Conservation (phyloP, 169 alveolate genomes). For the Cryptosporidium bovis region DNA sequence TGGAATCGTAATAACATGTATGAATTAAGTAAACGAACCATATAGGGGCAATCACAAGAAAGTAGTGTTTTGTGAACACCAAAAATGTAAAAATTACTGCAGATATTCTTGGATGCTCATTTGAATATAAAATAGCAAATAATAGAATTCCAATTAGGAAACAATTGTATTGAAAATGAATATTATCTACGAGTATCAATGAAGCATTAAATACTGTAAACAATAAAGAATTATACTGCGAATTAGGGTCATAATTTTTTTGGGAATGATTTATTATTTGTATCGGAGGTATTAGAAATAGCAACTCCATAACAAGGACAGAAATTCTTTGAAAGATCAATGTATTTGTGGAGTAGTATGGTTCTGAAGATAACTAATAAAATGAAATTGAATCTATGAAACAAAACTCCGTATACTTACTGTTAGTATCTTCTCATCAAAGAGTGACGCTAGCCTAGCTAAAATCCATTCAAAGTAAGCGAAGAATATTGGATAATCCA, state of each 20-base stretch:
- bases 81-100: constrained; percentile 33
- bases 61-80: constrained; percentile 76
- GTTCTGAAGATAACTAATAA: constrained; percentile 45
- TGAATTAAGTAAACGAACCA: constrained; percentile 78
- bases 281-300: constrained; percentile 69
- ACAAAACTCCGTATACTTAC: constrained; percentile 46
- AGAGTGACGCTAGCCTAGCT: constrained; percentile 78
- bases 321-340: constrained; percentile 81
- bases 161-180: constrained; percentile 82
- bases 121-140: constrained; percentile 54
- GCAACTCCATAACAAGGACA: constrained; percentile 81
- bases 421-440: constrained; percentile 80
- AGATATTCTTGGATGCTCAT: constrained; percentile 27
- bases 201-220: constrained; percentile 80
- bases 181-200: constrained; percentile 85
- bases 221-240: constrained; percentile 14
- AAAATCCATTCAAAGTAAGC: constrained; percentile 87
- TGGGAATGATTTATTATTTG: neutral
- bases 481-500: constrained; percentile 89
- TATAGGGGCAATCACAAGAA: constrained; percentile 79
- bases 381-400: neutral
- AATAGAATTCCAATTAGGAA: constrained; percentile 82
- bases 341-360: constrained; percentile 72
- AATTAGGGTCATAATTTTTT: constrained; percentile 26
- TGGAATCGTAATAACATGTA: constrained; percentile 64